phyloP scores from a whole-genome alignment of 768 basidiomycete species.

The Lactarius hatsudake region DNA sequence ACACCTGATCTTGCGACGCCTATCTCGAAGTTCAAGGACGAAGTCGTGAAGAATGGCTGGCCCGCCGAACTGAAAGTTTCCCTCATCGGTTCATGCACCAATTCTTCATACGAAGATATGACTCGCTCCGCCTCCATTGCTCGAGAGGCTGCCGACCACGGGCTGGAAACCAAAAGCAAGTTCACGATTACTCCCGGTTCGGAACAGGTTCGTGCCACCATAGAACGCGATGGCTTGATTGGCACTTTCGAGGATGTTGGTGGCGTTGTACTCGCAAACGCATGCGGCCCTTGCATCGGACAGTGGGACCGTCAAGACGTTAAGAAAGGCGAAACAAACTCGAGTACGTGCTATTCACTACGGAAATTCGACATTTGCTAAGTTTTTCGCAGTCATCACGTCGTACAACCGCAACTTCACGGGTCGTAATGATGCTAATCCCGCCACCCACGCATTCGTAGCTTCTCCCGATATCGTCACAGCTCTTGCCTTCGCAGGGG shows the following conservation, averaged over 20 bases:
- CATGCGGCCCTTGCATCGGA: conserved; percentile 98
- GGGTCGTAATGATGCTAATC: conserved; percentile 99
- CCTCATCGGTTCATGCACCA: conserved; percentile 99
- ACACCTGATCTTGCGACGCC: conserved; percentile 99
- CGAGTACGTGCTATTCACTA: conserved; percentile 55
- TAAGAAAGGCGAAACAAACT: conserved; percentile 95
- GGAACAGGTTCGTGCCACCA: conserved; percentile 97
- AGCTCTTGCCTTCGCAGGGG: conserved; percentile 92
- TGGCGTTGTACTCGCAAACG: conserved; percentile 94
- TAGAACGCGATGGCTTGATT: conserved; percentile 93
- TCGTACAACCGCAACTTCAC: conserved; percentile 99
- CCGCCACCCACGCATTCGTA: conserved; percentile 96
- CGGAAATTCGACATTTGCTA: not conserved
- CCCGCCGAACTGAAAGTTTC: conserved; percentile 95
- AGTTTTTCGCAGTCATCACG: conserved; percentile 70
- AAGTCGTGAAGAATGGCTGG: conserved; percentile 94
- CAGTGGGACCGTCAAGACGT: conserved; percentile 99
- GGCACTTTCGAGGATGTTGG: conserved; percentile 83
- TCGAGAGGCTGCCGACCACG: conserved; percentile 82
- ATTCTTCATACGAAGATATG: conserved; percentile 99
- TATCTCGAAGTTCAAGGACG: conserved; percentile 89
- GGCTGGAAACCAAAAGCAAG: conserved; percentile 84
- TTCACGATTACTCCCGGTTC: conserved; percentile 99
- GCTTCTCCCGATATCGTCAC: conserved; percentile 94
- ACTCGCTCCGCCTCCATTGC: conserved; percentile 95